Evolutionary conservation across 2,329 filamentous ascomycete species (phyloP).

Genomic region (Ascomycota sp.): DNA sequence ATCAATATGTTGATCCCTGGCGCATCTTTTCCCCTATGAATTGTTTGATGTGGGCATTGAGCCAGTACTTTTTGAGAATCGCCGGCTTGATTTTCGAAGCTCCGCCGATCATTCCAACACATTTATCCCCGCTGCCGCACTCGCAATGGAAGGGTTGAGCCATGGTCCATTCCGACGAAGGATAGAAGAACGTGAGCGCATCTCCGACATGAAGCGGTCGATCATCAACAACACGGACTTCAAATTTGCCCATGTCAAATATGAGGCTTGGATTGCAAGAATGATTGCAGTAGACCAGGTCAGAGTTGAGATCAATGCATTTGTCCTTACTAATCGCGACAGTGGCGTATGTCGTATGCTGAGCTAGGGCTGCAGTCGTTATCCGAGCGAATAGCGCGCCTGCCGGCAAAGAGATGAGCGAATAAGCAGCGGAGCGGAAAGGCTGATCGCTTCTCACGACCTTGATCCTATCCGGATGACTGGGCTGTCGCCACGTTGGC

Average conservation of each 20-base stretch:
- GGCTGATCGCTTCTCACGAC: no score
- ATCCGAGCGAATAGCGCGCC: constrained; percentile 1
- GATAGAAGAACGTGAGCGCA: constrained; percentile 1
- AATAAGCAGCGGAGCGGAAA: neutral
- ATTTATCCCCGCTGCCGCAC: neutral
- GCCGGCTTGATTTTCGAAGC: neutral
- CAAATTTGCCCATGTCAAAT: constrained; percentile 1
- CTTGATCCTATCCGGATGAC: no score
- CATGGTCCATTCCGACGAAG: constrained; percentile 1
- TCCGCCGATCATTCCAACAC: neutral
- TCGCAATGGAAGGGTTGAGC: constrained; percentile 1
- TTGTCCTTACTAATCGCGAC: neutral
- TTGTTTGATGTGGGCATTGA: neutral
- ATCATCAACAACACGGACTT: constrained; percentile 1
- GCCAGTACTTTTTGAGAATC: neutral
- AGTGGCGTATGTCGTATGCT: constrained; percentile 1
- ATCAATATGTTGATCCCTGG: neutral
- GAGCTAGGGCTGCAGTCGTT: neutral
- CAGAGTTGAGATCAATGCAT: constrained; percentile 1
- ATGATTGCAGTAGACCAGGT: constrained; percentile 2
- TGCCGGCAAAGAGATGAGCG: neutral
- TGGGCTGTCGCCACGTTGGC: no score
- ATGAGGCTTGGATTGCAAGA: constrained; percentile 1
- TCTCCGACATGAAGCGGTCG: neutral
- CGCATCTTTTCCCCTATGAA: neutral